Base-by-base conservation (phyloP, 371 early-diverging fungal species). In the Saksenaea oblongispora region DNA sequence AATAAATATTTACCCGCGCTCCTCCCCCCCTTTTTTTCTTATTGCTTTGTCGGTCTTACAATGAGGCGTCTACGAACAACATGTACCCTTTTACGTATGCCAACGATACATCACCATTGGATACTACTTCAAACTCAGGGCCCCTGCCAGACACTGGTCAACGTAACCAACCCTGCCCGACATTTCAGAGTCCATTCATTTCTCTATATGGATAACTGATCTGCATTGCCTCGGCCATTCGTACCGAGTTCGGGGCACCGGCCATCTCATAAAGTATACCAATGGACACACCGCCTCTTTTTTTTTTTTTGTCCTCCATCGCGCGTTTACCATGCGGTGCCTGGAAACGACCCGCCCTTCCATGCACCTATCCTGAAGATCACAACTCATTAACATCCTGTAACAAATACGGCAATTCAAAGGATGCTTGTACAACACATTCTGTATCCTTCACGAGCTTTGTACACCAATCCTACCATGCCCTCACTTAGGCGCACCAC, bases 231-330 rank as follows among this genome's bases (percentile, higher is more conserved):
- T 44, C 96, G 84, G 26, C 96, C 96, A 37, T 89, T 84, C 13
- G 96, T 93, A 56, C 96, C 96, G 58, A 96, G 87, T 73, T 95
- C 96, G 61, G 83, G 85, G 36, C 91, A 17, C 96, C 96, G 24
- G 95, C 96, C 54, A 96, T 89, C 76, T 96, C 96, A 80, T 93
- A 95, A n/a, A 44, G 95, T 88, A 62, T n/a, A 96, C 88, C 96
- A 96, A 70, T 96, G 96, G 75, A 95, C 95, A 84, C 96, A 95
- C 34, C 96, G 86, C 39, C 89, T 96, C 96, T 95, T 96, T 41
- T 83, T 81, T n/a, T 95, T 96, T 72, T 92, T 84, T 96, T 96
- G 84, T 95, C 92, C 80, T 95, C 96, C 9, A 91, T 91, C 11
- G 96, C 94, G 60, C 96, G 90, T 83, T 95, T 95, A 59, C 89